phyloP scores from a whole-genome alignment of 805 yeast genomes.

The Kodamaea sagamina region DNA sequence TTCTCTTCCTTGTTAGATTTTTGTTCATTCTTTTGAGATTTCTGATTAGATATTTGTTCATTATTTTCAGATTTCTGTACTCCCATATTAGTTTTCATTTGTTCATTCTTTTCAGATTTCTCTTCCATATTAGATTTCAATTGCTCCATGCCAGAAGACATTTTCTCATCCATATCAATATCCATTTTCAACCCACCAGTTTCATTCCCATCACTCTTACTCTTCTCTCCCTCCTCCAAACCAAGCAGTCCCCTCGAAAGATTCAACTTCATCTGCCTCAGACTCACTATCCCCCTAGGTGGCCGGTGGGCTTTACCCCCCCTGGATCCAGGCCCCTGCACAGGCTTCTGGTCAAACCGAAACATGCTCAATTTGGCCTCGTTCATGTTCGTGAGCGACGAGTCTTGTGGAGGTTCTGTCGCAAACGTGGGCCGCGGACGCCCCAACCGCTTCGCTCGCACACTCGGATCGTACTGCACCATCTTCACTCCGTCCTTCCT shows the following conservation, averaged over 20 bases:
- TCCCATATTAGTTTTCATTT: neutral
- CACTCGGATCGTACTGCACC: constrained; percentile 35
- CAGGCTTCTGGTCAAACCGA: constrained; percentile 35
- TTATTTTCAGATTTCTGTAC: too few relatives aligned
- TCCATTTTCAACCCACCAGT: too few relatives aligned
- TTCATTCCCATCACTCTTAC: neutral
- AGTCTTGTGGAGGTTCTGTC: constrained; percentile 22
- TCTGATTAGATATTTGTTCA: too few relatives aligned
- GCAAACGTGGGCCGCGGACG: constrained; percentile 31
- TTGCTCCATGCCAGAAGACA: too few relatives aligned
- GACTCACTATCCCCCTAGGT: constrained; percentile 28
- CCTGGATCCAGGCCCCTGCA: constrained; percentile 43
- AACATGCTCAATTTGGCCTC: constrained; percentile 35
- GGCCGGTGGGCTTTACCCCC: constrained; percentile 31
- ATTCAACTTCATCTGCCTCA: constrained; percentile 10
- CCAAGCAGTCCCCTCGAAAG: constrained; percentile 5
- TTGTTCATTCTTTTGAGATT: neutral
- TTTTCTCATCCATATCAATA: too few relatives aligned
- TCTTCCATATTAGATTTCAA: too few relatives aligned
- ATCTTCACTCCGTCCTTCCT: constrained; percentile 17
- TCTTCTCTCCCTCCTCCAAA: neutral
- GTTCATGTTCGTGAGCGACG: constrained; percentile 30
- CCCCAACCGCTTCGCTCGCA: constrained; percentile 36
- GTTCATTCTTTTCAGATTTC: too few relatives aligned
- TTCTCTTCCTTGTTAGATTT: too few relatives aligned